Evolutionary conservation across 208 protist genomes (phyloP).

Genomic region (Wallacemonas sp.): DNA sequence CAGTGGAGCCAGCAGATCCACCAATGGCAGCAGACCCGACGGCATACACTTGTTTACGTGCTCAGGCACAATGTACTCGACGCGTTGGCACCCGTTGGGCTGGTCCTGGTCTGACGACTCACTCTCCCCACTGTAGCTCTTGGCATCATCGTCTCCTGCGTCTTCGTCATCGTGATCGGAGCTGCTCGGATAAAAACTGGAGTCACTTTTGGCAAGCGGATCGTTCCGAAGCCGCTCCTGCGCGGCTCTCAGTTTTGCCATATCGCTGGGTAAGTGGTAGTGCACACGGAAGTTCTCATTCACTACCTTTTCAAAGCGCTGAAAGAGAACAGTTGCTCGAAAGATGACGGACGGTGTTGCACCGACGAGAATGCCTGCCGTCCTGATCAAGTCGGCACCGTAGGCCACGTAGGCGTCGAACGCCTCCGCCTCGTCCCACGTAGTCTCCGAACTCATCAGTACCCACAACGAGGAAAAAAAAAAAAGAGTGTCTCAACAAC

Average conservation of each 20-base stretch:
- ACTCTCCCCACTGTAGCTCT: no score
- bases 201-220: neutral
- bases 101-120: no score
- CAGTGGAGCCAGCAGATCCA: constrained; percentile 71
- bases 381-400: constrained; percentile 79
- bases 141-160: no score
- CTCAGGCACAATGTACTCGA: constrained; percentile 59
- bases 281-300: constrained; percentile 34
- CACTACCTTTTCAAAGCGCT: constrained; percentile 64
- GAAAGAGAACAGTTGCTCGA: constrained; percentile 71
- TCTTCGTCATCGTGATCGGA: no score
- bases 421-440: constrained; percentile 27
- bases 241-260: neutral
- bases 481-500: no score
- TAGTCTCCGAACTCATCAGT: no score
- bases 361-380: constrained; percentile 50
- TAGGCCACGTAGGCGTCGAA: constrained; percentile 58
- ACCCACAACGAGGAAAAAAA: no score
- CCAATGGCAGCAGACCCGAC: constrained; percentile 50
- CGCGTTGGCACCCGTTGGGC: no score
- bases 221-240: neutral
- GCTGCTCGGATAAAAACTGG: constrained; percentile 13
- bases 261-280: constrained; percentile 23
- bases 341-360: constrained; percentile 72
- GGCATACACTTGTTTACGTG: constrained; percentile 42